These are phyloP conservation scores for Xanthoconium separans DNA, from an alignment of 1,284 basidiomycete genomes.

Conservation along the genomic window DNA sequence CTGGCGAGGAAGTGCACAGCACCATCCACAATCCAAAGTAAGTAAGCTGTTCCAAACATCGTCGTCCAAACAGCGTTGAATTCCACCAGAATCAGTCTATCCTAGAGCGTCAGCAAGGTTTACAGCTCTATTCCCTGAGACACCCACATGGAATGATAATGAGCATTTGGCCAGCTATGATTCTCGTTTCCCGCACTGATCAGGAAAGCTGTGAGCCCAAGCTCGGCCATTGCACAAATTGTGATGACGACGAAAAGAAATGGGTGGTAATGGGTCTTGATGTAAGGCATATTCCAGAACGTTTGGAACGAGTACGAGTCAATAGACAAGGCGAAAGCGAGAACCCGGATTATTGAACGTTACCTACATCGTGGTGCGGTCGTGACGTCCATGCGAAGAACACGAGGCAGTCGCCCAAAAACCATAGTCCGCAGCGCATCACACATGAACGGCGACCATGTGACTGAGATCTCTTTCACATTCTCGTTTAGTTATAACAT, in stretches of 20 bases:
- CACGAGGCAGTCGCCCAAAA: conserved; percentile 28
- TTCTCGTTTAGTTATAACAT: conserved; percentile 13
- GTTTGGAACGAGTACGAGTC: conserved; percentile 11
- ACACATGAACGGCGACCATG: conserved; percentile 5
- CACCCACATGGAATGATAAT: conserved; percentile 69
- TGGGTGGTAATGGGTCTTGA: conserved; percentile 61
- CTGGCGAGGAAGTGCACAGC: conserved; percentile 65
- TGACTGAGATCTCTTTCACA: conserved; percentile 11
- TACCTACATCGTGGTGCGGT: conserved; percentile 22
- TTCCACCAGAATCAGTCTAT: conserved; percentile 58
- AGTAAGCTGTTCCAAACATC: conserved; percentile 63
- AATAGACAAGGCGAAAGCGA: conserved; percentile 10
- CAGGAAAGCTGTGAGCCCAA: conserved; percentile 69
- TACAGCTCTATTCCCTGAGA: background rate
- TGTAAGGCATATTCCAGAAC: conserved; percentile 36
- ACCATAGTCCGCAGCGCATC: conserved; percentile 1
- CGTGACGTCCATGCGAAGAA: conserved; percentile 34
- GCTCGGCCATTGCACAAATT: conserved; percentile 63
- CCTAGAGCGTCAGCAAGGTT: conserved; percentile 13
- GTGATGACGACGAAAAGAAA: conserved; percentile 69
- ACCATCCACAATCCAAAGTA: conserved; percentile 67
- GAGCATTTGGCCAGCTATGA: conserved; percentile 55
- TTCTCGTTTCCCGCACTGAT: conserved; percentile 63
- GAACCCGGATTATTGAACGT: conserved; percentile 20
- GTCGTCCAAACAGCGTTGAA: conserved; percentile 74